phyloP scores from a whole-genome alignment of 1,284 basidiomycete genomes.

The Papiliotrema laurentii region DNA sequence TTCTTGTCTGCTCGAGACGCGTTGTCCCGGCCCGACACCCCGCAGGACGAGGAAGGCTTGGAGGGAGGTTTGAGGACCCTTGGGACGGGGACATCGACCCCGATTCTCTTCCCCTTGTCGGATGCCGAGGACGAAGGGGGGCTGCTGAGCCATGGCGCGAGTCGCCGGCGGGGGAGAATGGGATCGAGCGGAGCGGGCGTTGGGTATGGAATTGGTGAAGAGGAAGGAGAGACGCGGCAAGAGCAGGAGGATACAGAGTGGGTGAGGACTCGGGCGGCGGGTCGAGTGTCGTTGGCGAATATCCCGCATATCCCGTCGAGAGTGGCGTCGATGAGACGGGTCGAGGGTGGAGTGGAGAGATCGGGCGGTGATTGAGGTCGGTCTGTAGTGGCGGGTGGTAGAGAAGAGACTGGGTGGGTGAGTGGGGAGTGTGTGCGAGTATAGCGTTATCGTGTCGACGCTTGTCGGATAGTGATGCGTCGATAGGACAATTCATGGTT shows the following conservation, averaged over 20 bases:
- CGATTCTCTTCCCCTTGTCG: conserved; percentile 7
- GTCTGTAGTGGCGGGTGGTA: not conserved
- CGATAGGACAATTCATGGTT: too few relatives aligned
- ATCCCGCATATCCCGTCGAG: too few relatives aligned
- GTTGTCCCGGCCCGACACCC: not conserved
- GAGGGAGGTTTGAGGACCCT: not conserved
- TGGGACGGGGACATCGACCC: conserved; percentile 3
- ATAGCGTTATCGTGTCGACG: too few relatives aligned
- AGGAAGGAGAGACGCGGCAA: not conserved
- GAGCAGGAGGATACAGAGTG: conserved; percentile 58
- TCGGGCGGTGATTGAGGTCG: not conserved
- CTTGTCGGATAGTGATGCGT: too few relatives aligned
- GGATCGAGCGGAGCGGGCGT: not conserved
- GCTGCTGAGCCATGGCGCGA: not conserved
- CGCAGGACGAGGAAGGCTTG: not conserved
- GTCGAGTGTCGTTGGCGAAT: conserved; percentile 64
- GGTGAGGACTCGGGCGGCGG: conserved; percentile 74
- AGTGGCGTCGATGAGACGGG: not conserved
- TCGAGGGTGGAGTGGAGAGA: not conserved
- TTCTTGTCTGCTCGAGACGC: not conserved
- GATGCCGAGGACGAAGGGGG: conserved; percentile 7
- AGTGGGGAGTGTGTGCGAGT: not conserved
- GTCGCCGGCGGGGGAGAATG: not conserved
- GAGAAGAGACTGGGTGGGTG: not conserved
- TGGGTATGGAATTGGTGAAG: too few relatives aligned